Base-by-base conservation (phyloP, 2,329 filamentous ascomycete species). In the Ceratocystis alfenasii region DNA sequence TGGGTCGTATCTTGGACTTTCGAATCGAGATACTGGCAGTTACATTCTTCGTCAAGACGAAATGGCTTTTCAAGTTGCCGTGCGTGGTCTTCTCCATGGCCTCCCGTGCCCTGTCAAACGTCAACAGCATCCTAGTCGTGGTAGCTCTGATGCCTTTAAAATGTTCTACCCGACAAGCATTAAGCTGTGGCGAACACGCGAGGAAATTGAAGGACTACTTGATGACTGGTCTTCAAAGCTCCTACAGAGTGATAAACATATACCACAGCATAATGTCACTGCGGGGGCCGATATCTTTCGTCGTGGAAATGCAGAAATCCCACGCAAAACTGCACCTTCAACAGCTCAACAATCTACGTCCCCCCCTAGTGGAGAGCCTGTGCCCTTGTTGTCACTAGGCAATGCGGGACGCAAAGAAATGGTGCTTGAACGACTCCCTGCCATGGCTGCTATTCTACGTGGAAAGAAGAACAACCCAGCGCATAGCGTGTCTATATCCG, bases 141-240 rank as follows among this genome's bases (percentile, higher is more conserved):
- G 64, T 33, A 46, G 48, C 30, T 28, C 61, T 75, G 89, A 91
- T 71, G 83, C 88, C 0, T 87, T 86, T 76, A 92, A 89, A 72
- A 96, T 99, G 89, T 95, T 92, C 70, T 99, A 94, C 72, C 94
- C 94, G 0, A 86, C 86, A 0, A 90, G 88, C 65, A 77, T 95
- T 53, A 90, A 90, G 70, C 75, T 96, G 10, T 96, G 92, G 90
- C 83, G 87, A 68, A 82, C 85, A 65, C 87, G 84, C 69, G 92
- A 97, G 73, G 92, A 96, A 73, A 80, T 93, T 5, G 87, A 90
- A 68, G 85, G 83, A 0, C 74, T 90, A 1, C 77, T 95, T 0
- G 87, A 90, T 66, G 72, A 87, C 66, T 89, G 88, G 81, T 83
- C 86, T 0, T 78, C 81, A 0, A 82, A 80, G 62, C 76, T 86